Conservation (phyloP, 805 yeast genomes). For the Wickerhamomyces strasburgensis region DNA sequence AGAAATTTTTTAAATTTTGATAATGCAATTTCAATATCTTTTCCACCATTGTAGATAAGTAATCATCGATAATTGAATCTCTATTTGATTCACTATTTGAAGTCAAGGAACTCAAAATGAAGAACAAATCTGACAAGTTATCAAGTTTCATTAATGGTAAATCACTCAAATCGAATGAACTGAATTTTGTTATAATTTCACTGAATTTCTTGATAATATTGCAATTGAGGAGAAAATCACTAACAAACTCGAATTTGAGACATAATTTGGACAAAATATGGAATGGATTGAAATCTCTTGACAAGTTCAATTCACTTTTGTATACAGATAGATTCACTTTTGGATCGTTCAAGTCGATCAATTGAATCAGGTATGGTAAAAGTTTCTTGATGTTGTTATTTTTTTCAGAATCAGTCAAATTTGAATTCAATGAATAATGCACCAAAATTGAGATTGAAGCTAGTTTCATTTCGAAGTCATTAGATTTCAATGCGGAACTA, state of each 20-base stretch:
- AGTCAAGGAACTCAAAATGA: conserved; percentile 34
- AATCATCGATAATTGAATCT: conserved; percentile 29
- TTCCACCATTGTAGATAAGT: conserved; percentile 26
- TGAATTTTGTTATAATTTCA: conserved; percentile 24
- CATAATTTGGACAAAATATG: conserved; percentile 31
- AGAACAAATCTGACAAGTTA: conserved; percentile 31
- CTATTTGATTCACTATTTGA: conserved; percentile 33
- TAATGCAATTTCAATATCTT: conserved; percentile 30
- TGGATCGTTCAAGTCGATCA: conserved; percentile 17
- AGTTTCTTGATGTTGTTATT: conserved; percentile 15
- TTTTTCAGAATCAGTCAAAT: conserved; percentile 8
- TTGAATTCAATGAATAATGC: conserved; percentile 18
- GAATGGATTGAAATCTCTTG: conserved; percentile 27
- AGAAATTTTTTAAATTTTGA: conserved; percentile 18
- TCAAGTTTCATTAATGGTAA: conserved; percentile 27
- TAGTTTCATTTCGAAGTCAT: conserved; percentile 20
- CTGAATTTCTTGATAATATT: conserved; percentile 29
- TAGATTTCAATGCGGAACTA: conserved; percentile 19
- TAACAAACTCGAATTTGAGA: conserved; percentile 29
- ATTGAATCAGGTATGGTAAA: conserved; percentile 21
- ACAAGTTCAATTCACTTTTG: conserved; percentile 16
- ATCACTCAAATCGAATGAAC: conserved; percentile 20
- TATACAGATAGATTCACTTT: conserved; percentile 10
- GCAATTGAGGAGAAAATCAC: conserved; percentile 30
- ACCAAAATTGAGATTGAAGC: conserved; percentile 17